Conservation (phyloP, 2,329 filamentous ascomycete species). For the Pseudogymnoascus sp. region DNA sequence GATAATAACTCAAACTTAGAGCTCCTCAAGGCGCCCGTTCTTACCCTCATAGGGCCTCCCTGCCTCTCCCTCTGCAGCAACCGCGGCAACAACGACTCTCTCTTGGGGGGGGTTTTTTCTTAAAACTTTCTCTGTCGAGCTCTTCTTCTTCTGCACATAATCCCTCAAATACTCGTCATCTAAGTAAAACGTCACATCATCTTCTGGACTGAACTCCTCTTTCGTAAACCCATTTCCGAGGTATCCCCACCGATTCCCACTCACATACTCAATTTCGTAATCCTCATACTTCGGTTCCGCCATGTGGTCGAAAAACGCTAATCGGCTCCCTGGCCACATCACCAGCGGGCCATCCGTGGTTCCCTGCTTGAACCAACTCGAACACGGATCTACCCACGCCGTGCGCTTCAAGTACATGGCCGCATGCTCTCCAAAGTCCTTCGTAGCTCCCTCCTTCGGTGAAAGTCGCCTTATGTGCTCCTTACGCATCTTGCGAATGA, state of each 20-base stretch:
- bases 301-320: slow-evolving; percentile 43
- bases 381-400: slow-evolving; percentile 23
- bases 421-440: slow-evolving; percentile 28
- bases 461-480: slow-evolving; percentile 36
- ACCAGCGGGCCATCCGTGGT: slow-evolving; percentile 20
- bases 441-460: slow-evolving; percentile 36
- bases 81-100: not conserved
- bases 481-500: slow-evolving; percentile 31
- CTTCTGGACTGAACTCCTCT: slow-evolving; percentile 25
- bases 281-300: slow-evolving; percentile 38
- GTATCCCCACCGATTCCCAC: slow-evolving; percentile 28
- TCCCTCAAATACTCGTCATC: not conserved
- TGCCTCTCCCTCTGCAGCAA: not conserved
- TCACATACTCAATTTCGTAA: slow-evolving; percentile 35
- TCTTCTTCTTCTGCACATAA: not conserved
- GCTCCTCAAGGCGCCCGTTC: not conserved
- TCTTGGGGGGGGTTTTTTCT: not conserved
- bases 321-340: slow-evolving; percentile 44
- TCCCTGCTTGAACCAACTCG: slow-evolving; percentile 26
- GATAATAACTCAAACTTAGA: not conserved
- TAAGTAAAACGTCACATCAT: not conserved
- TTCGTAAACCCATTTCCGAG: slow-evolving; percentile 38
- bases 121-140: not conserved
- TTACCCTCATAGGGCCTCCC: not conserved
- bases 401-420: slow-evolving; percentile 31